Percentiles rank a stretch among this genome's conserved stretches.
Evolutionary conservation across 768 basidiomycete species (phyloP).

Genomic region (Gyrodon lividus): DNA sequence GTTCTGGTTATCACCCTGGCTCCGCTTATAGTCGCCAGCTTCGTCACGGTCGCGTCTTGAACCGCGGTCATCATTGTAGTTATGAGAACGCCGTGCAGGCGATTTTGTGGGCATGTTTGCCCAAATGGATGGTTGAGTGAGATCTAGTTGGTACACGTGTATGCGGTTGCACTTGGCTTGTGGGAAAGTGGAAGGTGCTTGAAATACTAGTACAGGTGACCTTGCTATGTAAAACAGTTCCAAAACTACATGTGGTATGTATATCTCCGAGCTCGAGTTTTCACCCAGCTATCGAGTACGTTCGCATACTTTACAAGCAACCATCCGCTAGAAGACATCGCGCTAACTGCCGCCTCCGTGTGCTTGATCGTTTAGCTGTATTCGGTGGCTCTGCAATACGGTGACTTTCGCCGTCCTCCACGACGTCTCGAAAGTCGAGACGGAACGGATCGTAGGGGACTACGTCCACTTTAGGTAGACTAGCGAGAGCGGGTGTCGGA

Average conservation of each 20-base stretch:
- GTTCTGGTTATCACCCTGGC: constrained; percentile 6
- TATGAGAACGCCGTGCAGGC: constrained; percentile 6
- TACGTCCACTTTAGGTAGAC: background rate
- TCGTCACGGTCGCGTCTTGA: constrained; percentile 14
- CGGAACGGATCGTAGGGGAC: constrained; percentile 23
- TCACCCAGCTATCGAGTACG: no score
- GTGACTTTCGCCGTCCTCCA: background rate
- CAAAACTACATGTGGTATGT: background rate
- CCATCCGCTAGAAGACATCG: constrained; percentile 11
- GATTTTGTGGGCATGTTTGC: constrained; percentile 15
- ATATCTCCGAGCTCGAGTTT: no score
- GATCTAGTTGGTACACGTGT: no score
- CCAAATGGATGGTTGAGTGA: constrained; percentile 14
- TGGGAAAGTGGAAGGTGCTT: no score
- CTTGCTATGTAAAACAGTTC: no score
- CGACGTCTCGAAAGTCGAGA: constrained; percentile 12
- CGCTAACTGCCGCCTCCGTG: constrained; percentile 15
- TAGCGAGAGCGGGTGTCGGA: constrained; percentile 11
- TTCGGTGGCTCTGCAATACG: constrained; percentile 5
- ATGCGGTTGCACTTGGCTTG: no score
- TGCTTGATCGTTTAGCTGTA: background rate
- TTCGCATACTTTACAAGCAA: constrained; percentile 6
- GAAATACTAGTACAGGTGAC: no score
- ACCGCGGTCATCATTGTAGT: constrained; percentile 8
- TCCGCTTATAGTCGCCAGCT: constrained; percentile 10